Evolutionary conservation across 441 rosid species (phyloP).

Genomic region (Euphorbia corollata): DNA sequence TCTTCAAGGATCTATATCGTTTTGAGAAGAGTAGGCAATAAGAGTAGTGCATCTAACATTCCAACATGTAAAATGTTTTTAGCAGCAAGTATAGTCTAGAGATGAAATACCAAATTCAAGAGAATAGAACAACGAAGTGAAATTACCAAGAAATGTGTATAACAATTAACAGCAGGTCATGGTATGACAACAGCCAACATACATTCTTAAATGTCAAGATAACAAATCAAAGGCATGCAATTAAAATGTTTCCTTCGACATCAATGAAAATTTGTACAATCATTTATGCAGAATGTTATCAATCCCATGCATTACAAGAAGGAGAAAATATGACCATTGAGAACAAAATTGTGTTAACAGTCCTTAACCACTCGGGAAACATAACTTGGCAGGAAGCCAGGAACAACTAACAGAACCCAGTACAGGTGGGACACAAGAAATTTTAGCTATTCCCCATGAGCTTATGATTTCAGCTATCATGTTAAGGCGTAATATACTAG

Average conservation of each 20-base stretch:
- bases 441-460: background rate
- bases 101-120: background rate
- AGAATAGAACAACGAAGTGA: no score
- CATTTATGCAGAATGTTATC: background rate
- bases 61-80: background rate
- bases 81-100: no score
- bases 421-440: background rate
- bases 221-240: background rate
- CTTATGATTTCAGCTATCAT: background rate
- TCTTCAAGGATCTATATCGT: background rate
- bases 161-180: background rate
- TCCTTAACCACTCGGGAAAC: background rate
- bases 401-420: background rate
- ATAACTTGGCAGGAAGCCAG: background rate
- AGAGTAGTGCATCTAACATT: background rate
- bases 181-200: background rate
- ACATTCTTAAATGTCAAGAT: background rate
- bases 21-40: background rate
- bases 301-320: background rate
- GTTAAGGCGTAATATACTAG: background rate
- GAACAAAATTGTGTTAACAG: background rate
- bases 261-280: background rate
- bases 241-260: background rate
- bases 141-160: background rate
- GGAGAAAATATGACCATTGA: background rate